These are phyloP conservation scores for Diaporthe australafricana DNA, from an alignment of 2,329 filamentous ascomycete species.

Conservation along the genomic window DNA sequence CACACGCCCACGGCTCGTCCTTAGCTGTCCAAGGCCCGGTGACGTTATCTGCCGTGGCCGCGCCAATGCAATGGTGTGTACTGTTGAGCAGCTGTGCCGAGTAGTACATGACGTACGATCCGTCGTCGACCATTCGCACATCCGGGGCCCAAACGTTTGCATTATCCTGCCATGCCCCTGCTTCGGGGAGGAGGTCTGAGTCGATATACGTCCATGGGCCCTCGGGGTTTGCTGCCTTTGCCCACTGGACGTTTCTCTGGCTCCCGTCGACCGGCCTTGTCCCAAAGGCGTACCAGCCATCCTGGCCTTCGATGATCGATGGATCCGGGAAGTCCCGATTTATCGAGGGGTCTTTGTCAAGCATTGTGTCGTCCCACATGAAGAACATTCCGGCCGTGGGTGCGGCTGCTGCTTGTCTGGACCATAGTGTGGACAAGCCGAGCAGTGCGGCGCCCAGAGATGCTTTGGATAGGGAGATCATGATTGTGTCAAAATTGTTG, in stretches of 20 bases:
- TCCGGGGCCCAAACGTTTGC: conserved; percentile 72
- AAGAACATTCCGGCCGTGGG: conserved; percentile 22
- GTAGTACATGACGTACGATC: conserved; percentile 72
- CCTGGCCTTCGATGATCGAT: conserved; percentile 57
- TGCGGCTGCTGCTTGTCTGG: conserved; percentile 23
- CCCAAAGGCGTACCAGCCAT: conserved; percentile 70
- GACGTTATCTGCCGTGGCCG: conserved; percentile 59
- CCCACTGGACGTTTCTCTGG: conserved; percentile 53
- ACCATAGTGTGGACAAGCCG: conserved; percentile 23
- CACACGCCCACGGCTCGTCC: conserved; percentile 63
- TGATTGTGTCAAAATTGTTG: background rate
- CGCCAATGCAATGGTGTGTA: conserved; percentile 68
- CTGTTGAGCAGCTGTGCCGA: conserved; percentile 56
- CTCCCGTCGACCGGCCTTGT: conserved; percentile 43
- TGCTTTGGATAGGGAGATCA: conserved; percentile 17
- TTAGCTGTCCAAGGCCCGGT: conserved; percentile 65
- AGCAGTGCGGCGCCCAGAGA: conserved; percentile 6
- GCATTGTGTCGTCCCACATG: conserved; percentile 6
- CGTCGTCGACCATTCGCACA: conserved; percentile 60
- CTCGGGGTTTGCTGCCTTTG: conserved; percentile 59
- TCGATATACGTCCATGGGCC: conserved; percentile 60
- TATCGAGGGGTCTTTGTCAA: conserved; percentile 31
- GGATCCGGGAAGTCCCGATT: conserved; percentile 65
- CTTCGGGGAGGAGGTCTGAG: conserved; percentile 63
- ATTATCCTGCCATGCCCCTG: conserved; percentile 65